These are phyloP conservation scores for Phragmites australis DNA, from an alignment of 176 grass and related monocot species.

Conservation along the genomic window DNA sequence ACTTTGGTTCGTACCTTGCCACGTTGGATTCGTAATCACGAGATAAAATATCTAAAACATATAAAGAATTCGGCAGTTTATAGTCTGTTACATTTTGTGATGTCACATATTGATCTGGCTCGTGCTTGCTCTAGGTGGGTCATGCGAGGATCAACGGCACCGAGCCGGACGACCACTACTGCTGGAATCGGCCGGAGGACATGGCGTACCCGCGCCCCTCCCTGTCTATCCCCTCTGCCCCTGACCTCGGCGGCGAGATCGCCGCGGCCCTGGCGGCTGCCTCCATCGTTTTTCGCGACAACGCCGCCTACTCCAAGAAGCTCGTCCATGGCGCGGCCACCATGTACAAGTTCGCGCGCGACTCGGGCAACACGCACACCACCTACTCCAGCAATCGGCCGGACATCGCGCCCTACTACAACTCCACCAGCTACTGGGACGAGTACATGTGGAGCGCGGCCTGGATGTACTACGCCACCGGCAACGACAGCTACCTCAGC, in stretches of 20 bases:
- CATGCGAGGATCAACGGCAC: conserved; percentile 41
- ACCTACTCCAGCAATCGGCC: conserved; percentile 50
- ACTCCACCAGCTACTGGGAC: conserved; percentile 80
- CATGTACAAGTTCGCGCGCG: conserved; percentile 68
- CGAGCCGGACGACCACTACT: conserved; percentile 81
- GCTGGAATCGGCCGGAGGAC: conserved; percentile 94
- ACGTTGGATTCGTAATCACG: not conserved
- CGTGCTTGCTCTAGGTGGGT: conserved; percentile 48
- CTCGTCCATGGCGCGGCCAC: conserved; percentile 54
- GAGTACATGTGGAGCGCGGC: conserved; percentile 93
- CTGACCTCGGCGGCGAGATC: conserved; percentile 79
- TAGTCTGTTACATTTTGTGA: not conserved
- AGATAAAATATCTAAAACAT: too few relatives aligned
- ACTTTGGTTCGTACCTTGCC: too few relatives aligned
- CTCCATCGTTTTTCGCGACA: conserved; percentile 89
- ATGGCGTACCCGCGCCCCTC: conserved; percentile 65
- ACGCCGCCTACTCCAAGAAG: conserved; percentile 74
- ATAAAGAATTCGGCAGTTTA: not conserved
- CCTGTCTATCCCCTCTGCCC: conserved; percentile 31
- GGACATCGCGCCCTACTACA: conserved; percentile 67
- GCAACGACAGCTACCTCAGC: conserved; percentile 31
- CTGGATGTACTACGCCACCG: conserved; percentile 31
- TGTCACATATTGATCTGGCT: not conserved
- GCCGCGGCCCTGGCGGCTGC: conserved; percentile 73
- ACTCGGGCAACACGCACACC: conserved; percentile 20